Evolutionary conservation across 164 flowering plant species (phyloP), one percentile per base, ranked within the genome.

Genomic region (Chimonanthus salicifolius): DNA sequence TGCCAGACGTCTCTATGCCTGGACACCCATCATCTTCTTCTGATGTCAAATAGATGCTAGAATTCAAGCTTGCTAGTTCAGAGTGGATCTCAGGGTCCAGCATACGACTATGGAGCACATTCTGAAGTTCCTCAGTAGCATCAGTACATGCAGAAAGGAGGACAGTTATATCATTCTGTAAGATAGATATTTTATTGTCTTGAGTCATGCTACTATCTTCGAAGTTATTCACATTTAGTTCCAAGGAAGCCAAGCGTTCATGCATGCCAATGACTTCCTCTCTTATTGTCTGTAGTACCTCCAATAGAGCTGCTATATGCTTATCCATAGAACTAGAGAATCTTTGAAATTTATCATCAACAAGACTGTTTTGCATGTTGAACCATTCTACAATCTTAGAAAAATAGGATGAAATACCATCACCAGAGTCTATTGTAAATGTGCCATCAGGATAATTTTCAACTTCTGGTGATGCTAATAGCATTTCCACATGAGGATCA

Each of bases 91-190:
- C 71, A 11, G 78, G 75, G 62, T 78, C 77, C 60, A 64, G 68
- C 4, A 77, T 68, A 20, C 69, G 75, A 66, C 80, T 83, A 60
- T 80, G 81, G 49, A 79, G 64, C 58, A 78, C 86, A 70, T 73
- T 75, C 73, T 83, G 84, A 77, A 92, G 75, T 50, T 83, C 87
- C 70, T 73, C 74, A 15, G 85, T 74, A 58, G 87, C 87, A 76
- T 88, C 82, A 60, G 73, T 65, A 83, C 92, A 94, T 71, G 88
- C 86, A 77, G 92, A 87, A 16, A 76, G 73, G 70, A 94, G 72
- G 67, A 69, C 49, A 50, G 68, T 62, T 60, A 81, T 66, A 75
- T 84, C 85, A 71, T 83, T 82, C 79, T 88, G 83, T 75, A 94
- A 76, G 10, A 51, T 67, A 11, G 83, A 74, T 33, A 87, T 72